A percentile compares a stretch with the other conserved stretches of the same genome.
phyloP scores from a whole-genome alignment of 2,329 filamentous ascomycete genomes.

The Hirsutella rhossiliensis region DNA sequence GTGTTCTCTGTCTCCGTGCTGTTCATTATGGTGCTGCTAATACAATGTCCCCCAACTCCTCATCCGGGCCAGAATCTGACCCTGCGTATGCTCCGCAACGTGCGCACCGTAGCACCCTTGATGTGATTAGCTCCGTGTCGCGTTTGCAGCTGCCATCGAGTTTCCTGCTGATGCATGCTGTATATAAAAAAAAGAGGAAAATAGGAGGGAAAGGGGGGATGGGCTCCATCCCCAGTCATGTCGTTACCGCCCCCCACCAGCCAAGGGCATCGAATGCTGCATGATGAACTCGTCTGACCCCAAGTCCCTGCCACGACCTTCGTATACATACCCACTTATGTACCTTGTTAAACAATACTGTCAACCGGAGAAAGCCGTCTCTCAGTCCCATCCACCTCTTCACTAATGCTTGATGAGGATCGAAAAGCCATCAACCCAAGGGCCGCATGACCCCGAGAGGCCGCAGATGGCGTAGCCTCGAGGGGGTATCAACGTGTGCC shows the following conservation, averaged over 20 bases:
- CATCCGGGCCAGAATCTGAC: too few species aligned
- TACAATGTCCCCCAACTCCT: too few species aligned
- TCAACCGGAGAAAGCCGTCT: background rate
- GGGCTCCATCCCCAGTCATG: too few species aligned
- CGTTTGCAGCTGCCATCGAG: background rate
- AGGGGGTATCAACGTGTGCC: constrained; percentile 79
- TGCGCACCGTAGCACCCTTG: background rate
- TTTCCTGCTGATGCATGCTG: constrained; percentile 2
- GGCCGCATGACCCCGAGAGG: constrained; percentile 66
- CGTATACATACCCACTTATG: background rate
- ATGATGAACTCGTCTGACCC: too few species aligned
- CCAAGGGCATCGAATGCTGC: too few species aligned
- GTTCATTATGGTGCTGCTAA: too few species aligned
- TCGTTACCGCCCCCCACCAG: too few species aligned
- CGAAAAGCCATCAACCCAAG: constrained; percentile 78
- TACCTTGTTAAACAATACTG: background rate
- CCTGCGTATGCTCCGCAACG: background rate
- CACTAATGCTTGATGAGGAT: constrained; percentile 46
- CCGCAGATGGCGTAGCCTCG: constrained; percentile 82
- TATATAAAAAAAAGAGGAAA: background rate
- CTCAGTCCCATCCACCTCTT: background rate
- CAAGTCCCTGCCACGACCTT: too few species aligned
- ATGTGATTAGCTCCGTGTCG: background rate
- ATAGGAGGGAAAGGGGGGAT: too few species aligned
- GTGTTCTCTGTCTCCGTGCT: too few species aligned